phyloP scores from a whole-genome alignment of 257 asterid genomes.

The Solanum lignicaule region DNA sequence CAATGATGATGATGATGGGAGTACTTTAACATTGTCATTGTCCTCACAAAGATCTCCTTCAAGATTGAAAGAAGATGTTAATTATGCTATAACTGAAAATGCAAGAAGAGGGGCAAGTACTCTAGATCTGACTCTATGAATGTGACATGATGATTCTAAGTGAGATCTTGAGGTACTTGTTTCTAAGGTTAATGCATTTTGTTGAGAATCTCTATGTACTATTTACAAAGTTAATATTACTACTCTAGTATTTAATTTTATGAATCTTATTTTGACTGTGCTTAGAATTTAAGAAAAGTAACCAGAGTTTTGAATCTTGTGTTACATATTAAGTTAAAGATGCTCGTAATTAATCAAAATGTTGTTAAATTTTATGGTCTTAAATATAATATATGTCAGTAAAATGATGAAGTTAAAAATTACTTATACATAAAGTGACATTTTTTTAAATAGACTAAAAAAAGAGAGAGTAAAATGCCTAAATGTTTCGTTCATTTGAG shows the following conservation, averaged over 20 bases:
- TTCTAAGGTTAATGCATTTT: background rate
- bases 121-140: conserved; percentile 97
- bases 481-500: background rate
- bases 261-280: background rate
- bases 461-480: background rate
- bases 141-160: conserved; percentile 54
- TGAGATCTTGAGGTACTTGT: conserved; percentile 51
- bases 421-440: background rate
- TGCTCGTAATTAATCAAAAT: background rate
- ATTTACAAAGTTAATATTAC: background rate
- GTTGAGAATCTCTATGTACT: background rate
- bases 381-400: background rate
- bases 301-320: background rate
- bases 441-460: background rate
- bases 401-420: background rate
- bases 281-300: background rate
- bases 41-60: conserved; percentile 12
- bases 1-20: conserved; percentile 17
- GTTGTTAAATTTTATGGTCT: background rate
- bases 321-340: background rate
- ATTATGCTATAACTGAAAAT: conserved; percentile 4
- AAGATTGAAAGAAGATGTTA: conserved; percentile 26
- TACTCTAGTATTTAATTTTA: background rate
- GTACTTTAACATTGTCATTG: conserved; percentile 33
- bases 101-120: conserved; percentile 61